These are phyloP conservation scores for Pecoramyces ruminantium DNA, from an alignment of 192 early-diverging fungal species.

Conservation along the genomic window DNA sequence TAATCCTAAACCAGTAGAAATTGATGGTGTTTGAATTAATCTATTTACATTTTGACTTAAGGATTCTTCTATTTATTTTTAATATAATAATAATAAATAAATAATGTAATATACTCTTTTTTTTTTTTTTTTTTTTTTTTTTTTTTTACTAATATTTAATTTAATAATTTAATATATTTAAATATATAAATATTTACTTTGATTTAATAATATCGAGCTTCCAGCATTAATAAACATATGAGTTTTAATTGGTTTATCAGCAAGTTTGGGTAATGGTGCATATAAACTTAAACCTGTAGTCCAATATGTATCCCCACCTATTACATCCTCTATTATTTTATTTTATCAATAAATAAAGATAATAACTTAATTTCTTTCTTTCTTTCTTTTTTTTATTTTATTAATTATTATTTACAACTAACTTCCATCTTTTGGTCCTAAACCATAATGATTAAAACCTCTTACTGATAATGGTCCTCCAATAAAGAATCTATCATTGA, in stretches of 20 bases:
- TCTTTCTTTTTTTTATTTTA: too few relatives aligned
- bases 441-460: conserved; percentile 72
- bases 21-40: conserved; percentile 29
- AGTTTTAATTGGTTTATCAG: conserved; percentile 42
- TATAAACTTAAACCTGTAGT: conserved; percentile 61
- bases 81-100: too few relatives aligned
- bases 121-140: too few relatives aligned
- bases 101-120: too few relatives aligned
- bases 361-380: too few relatives aligned
- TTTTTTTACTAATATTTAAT: too few relatives aligned
- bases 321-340: conserved; percentile 33
- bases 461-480: conserved; percentile 75
- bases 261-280: conserved; percentile 60
- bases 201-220: conserved; percentile 33
- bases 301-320: conserved; percentile 80
- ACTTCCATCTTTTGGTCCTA: conserved; percentile 71
- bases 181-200: conserved; percentile 7
- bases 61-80: conserved; percentile 9
- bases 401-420: conserved; percentile 1
- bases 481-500: conserved; percentile 74
- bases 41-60: conserved; percentile 20
- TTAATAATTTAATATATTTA: conserved; percentile 2
- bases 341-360: not conserved
- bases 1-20: conserved; percentile 66
- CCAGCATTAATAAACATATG: conserved; percentile 87